phyloP scores from a whole-genome alignment of 495 filamentous ascomycete genomes.

The Tuber calosporum region DNA sequence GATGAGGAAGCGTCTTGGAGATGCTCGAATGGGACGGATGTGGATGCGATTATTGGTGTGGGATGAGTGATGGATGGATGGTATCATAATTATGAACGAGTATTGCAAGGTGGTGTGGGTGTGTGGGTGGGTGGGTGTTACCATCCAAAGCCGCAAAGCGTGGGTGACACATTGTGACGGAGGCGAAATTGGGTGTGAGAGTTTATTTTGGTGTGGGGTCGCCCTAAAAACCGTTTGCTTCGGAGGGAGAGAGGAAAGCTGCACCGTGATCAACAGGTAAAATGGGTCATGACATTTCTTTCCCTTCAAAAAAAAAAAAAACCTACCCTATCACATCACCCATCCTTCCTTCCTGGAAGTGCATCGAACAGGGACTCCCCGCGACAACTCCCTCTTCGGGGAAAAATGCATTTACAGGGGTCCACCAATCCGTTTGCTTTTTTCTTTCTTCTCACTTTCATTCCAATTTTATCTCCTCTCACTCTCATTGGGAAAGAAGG shows the following conservation, averaged over 20 bases:
- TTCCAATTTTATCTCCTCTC: background rate
- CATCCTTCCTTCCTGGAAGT: background rate
- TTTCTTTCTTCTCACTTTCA: too few species aligned
- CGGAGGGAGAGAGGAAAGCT: background rate
- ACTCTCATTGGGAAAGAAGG: constrained; percentile 12
- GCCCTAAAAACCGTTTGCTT: constrained; percentile 39
- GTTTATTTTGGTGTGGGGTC: constrained; percentile 27
- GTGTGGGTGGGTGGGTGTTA: background rate
- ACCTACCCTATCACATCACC: background rate
- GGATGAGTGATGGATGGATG: background rate
- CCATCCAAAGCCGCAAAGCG: background rate
- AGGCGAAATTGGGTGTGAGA: background rate
- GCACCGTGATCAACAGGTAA: background rate
- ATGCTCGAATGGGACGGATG: constrained; percentile 37
- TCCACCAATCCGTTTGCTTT: background rate
- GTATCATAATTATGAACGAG: too few species aligned
- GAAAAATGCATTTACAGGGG: constrained; percentile 23
- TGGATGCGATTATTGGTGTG: constrained; percentile 5
- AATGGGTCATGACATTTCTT: background rate
- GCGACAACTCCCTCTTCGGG: constrained; percentile 38
- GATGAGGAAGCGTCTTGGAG: constrained; percentile 31
- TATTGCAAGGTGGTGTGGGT: too few species aligned
- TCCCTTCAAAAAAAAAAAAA: background rate
- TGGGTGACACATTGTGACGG: background rate
- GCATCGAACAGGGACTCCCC: constrained; percentile 27